Percentiles rank a stretch among this genome's conserved stretches.
Evolutionary conservation across 2,329 filamentous ascomycete genomes (phyloP).

Genomic region (Coniochaeta sp.): DNA sequence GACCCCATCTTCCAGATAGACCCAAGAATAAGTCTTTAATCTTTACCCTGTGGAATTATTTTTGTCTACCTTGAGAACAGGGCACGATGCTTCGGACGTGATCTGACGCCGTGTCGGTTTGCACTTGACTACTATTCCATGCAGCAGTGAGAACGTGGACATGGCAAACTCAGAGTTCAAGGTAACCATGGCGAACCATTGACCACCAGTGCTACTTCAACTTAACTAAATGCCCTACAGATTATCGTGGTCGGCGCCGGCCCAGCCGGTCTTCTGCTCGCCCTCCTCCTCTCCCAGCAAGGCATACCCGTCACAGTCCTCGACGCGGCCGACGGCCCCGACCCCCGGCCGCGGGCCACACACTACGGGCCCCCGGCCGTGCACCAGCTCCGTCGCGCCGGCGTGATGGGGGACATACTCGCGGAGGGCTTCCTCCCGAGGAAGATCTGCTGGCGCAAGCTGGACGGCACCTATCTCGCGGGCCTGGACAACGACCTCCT

Average conservation of each 20-base stretch:
- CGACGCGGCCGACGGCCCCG: constrained; percentile 3
- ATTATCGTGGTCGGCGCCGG: constrained; percentile 4
- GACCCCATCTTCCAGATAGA: no score
- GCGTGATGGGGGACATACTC: constrained; percentile 6
- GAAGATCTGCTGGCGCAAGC: constrained; percentile 7
- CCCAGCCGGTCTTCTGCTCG: background rate
- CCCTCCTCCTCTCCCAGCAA: background rate
- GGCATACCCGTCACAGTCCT: background rate
- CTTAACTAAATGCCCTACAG: no score
- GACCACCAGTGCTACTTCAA: no score
- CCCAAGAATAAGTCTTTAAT: no score
- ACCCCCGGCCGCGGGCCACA: constrained; percentile 9
- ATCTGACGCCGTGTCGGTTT: no score
- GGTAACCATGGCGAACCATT: no score
- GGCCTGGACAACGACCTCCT: constrained; percentile 3
- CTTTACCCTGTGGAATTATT: no score
- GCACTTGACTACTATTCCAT: no score
- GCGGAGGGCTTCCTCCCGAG: constrained; percentile 6
- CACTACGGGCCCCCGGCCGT: constrained; percentile 9
- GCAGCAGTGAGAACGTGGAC: no score
- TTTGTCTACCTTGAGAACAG: no score
- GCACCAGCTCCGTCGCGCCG: constrained; percentile 6
- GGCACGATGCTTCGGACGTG: no score
- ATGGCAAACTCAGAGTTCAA: no score
- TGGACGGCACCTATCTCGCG: constrained; percentile 5